Base-by-base conservation (phyloP, 805 yeast genomes). In the Tetrapisispora fleetii region DNA sequence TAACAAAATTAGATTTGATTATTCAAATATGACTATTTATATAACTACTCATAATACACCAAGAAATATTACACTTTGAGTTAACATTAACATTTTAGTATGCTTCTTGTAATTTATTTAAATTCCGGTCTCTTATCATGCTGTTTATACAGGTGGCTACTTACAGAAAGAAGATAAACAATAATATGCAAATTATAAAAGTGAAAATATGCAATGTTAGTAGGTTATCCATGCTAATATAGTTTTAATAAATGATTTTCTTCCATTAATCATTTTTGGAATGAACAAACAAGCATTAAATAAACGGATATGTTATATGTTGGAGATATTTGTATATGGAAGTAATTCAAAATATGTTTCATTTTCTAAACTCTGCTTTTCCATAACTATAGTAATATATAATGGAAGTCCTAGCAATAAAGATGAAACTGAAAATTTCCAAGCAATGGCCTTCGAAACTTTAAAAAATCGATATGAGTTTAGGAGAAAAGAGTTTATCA, bases 351-450 rank as follows among this genome's bases (percentile, higher is more conserved):
- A 81, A 65, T 89, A 93, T 73, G 85, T 87, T 74, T 90, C 97
- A 82, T 87, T 78, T 72, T 90, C 97, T 64, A 83, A 80, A 67
- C 89, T 77, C 73, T 91, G 96, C 65, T 89, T 93, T 72, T 91
- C 97, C 51, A 88, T 80, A 59, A 93, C 75, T 58, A 93, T 85
- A 47, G 96, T 83, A 59, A 93, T 74, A 8, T 96, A 81, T 58
- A 87, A 76, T 54, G 99, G 99, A 42, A 89, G 95, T 64, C 96
- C 96, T 59, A 93, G 73, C 53, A 93, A 77, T 59, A 93, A 72
- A 37, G 86, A 80, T 37, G 93, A 78, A 11, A 97, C 81, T 11
- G 96, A 80, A 49, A 87, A 55, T 52, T 83, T 77, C 98, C 98
- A 93, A 56, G 89, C 74, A 39, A 85, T 72, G 57, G 77, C 76